Evolutionary conservation across 768 basidiomycete genomes (phyloP).

Genomic region (Agrocybe praecox): DNA sequence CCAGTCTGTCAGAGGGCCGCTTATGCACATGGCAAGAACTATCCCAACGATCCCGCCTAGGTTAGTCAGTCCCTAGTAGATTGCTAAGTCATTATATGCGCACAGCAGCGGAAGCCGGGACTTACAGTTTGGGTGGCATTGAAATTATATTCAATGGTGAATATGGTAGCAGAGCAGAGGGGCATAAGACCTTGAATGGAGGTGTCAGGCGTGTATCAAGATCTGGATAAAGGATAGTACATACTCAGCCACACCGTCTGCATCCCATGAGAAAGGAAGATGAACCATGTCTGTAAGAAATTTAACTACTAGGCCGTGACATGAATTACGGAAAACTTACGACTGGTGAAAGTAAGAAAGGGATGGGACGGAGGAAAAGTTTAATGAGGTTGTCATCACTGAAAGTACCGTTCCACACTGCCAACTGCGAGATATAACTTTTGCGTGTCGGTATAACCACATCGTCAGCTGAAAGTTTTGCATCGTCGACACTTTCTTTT

Average conservation of each 20-base stretch:
- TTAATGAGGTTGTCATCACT: conserved; percentile 35
- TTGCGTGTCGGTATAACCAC: conserved; percentile 12
- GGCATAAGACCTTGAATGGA: conserved; percentile 36
- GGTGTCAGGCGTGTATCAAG: background rate
- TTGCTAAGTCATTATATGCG: background rate
- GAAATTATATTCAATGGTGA: conserved; percentile 45
- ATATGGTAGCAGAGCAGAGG: conserved; percentile 46
- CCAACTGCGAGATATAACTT: conserved; percentile 35
- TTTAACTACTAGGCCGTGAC: background rate
- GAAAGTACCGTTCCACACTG: conserved; percentile 38
- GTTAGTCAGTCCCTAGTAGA: conserved; percentile 37
- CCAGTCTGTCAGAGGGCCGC: conserved; percentile 43
- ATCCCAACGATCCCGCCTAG: conserved; percentile 45
- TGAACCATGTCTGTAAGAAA: conserved; percentile 30
- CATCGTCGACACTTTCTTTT: conserved; percentile 19
- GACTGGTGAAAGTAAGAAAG: conserved; percentile 43
- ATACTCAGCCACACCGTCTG: conserved; percentile 47
- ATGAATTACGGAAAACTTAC: conserved; percentile 27
- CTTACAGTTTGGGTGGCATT: conserved; percentile 40
- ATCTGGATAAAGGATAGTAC: conserved; percentile 1
- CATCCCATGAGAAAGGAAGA: conserved; percentile 42
- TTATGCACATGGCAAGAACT: conserved; percentile 36
- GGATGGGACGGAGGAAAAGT: conserved; percentile 42
- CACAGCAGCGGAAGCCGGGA: background rate
- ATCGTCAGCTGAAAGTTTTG: conserved; percentile 6